Evolutionary conservation across 2,329 filamentous ascomycete genomes (phyloP).

Genomic region (Diaporthe sp.): DNA sequence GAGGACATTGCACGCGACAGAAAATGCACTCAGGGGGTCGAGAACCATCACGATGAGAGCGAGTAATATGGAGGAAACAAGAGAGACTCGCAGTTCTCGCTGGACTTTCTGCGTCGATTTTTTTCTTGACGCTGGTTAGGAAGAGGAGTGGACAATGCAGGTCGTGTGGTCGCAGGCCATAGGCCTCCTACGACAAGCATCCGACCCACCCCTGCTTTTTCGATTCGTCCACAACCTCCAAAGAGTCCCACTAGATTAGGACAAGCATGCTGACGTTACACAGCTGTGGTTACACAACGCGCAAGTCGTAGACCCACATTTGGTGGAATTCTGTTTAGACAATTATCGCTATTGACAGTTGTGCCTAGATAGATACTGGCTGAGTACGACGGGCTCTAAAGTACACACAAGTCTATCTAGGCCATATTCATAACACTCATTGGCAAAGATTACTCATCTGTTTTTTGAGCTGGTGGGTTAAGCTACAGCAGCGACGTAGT

Average conservation of each 20-base stretch:
- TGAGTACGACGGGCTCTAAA: no score
- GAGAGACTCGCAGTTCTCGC: no score
- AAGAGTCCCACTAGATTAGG: neutral
- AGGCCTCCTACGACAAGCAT: neutral
- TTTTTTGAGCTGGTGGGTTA: no score
- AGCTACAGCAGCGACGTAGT: no score
- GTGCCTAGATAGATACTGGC: no score
- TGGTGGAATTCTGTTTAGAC: no score
- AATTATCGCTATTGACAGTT: no score
- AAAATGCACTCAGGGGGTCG: neutral
- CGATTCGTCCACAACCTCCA: neutral
- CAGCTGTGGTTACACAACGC: neutral
- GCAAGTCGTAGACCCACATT: neutral
- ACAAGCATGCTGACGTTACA: neutral
- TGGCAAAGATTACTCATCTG: no score
- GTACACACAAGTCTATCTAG: no score
- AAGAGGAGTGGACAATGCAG: neutral
- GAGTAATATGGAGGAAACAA: neutral
- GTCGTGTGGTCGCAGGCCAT: neutral
- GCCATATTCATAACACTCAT: no score
- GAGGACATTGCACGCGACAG: conserved; percentile 3
- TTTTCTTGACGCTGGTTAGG: neutral
- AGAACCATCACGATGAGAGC: neutral
- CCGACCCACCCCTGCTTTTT: neutral
- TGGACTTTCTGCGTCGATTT: neutral